Evolutionary conservation across 768 basidiomycete species (phyloP), one percentile per base, ranked within the genome.

Genomic region (Daedaleopsis nitida): DNA sequence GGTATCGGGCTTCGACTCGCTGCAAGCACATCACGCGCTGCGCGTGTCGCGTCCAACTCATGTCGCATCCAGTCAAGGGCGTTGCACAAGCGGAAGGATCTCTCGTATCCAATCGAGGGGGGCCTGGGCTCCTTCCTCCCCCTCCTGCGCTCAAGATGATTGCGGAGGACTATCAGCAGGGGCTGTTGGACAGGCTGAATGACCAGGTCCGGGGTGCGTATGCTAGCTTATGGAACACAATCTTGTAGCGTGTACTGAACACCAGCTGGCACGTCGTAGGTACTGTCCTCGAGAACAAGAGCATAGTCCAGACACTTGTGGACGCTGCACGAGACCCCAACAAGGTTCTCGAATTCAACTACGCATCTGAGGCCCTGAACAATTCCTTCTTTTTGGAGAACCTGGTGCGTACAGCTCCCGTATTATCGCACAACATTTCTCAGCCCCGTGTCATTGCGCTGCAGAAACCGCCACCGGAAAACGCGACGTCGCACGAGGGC

Each of bases 351-450:
- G 84, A 86, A 24, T 98, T 95, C 75, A 96, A 92, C 75, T 94
- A 96, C 70, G 94, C 96, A 4, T 90, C 90, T 64, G 83, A 93
- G 50, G 92, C 96, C 6, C 78, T 98, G 63, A 99, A 98, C 77
- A 98, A 97, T 74, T 87, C 87, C 67, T 98, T 93, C 83, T 98
- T 98, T 81, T 82, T 99, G 32, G 83, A 92, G 65, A 81, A 81
- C 59, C 80, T 99, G 42, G 96, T 98, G 72, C 54, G 94, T 81
- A 24, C n/a, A 34, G 70, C 54, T 65, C 63, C 47, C 64, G 65
- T 54, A 51, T 38, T 42, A 55, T 74, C 38, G 65, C 43, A 63
- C 66, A 24, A 63, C 54, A 21, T 24, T 21, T 10, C 32, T 47
- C n/a, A 21, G 19, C 8, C 19, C 21, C 10, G 47, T 21, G 11